Base-by-base conservation (phyloP, 1,284 basidiomycete species). In the Bothia castanella region DNA sequence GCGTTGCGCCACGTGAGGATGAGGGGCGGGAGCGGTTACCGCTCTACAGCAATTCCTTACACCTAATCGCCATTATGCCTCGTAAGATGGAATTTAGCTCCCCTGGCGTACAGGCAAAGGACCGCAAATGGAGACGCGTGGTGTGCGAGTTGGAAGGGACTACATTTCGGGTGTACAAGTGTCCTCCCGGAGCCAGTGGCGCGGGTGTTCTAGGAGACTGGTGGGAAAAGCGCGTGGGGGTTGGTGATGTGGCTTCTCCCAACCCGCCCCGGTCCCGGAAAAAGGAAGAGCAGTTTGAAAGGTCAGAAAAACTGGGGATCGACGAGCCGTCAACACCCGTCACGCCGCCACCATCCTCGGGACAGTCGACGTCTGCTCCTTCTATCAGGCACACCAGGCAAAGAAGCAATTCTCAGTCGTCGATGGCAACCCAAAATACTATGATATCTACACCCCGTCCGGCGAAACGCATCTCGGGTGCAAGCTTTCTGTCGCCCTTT, bases 71-170 rank as follows among this genome's bases (percentile, higher is more conserved):
- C 2, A 80, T 87, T 54, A 79, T 99, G 73, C 88, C 89, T 5
- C 83, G 92, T 45, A 99, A 99, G 77, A 84, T 96, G 86, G 96
- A 99, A 74, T 98, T 99, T 66, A 74, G 71, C 2, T 73, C 79
- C 14, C 92, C 94, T 0, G 92, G 92, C 10, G 75, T 92, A 4
- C 92, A 96, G 66, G 86, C 94, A 16, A 83, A 79, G 63, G 93
- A 97, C 64, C 78, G 97, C 32, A 91, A 91, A 62, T 99, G 96
- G 96, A 83, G 87, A 58, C 77, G 89, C 45, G 82, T 87, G 53
- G 81, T 96, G 62, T 91, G 93, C 67, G 91, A 97, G 56, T 72
- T 99, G 36, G 92, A 97, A 64, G 97, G 96, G 35, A 99, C 96
- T 6, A 77, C 79, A 56, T 84, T 99, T 63, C 80, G 82, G 54